A percentile compares a stretch with the other conserved stretches of the same genome.
Evolutionary conservation across 1,284 basidiomycete species (phyloP).

Genomic region (Kwoniella shivajii): DNA sequence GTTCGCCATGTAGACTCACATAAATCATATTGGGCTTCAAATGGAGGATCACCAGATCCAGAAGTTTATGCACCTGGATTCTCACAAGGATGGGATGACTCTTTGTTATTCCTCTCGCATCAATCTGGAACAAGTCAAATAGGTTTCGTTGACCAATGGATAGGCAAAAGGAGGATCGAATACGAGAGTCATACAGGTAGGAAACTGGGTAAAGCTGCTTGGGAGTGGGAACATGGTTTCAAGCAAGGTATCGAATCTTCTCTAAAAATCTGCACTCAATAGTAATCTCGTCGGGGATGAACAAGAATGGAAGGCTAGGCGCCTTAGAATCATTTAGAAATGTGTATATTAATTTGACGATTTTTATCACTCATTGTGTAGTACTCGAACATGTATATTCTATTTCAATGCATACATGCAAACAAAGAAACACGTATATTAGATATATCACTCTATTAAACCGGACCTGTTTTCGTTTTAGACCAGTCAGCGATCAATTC

Average conservation of each 20-base stretch:
- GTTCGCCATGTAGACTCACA: constrained; percentile 61
- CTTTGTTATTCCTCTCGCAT: constrained; percentile 59
- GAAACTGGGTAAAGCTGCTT: constrained; percentile 57
- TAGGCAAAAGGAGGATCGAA: constrained; percentile 58
- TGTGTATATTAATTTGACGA: too few relatives aligned
- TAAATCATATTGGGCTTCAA: constrained; percentile 63
- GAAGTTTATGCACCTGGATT: constrained; percentile 70
- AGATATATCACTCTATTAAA: too few relatives aligned
- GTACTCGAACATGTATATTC: too few relatives aligned
- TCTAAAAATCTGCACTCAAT: constrained; percentile 9
- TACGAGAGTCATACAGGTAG: constrained; percentile 53
- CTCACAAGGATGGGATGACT: constrained; percentile 70
- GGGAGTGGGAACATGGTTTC: constrained; percentile 60
- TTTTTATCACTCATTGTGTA: not conserved
- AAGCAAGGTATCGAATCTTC: constrained; percentile 56
- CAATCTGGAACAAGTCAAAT: constrained; percentile 58
- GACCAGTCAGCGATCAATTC: not conserved
- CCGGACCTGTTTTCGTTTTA: too few relatives aligned
- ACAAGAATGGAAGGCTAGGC: too few relatives aligned
- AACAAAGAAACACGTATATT: not conserved
- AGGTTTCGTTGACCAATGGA: constrained; percentile 66
- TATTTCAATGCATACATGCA: too few relatives aligned
- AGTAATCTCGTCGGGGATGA: too few relatives aligned
- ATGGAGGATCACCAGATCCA: constrained; percentile 61
- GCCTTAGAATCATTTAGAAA: too few relatives aligned